Evolutionary conservation across 495 filamentous ascomycete genomes (phyloP), one percentile per base, ranked within the genome.

Genomic region (Penicillium mononematosum): DNA sequence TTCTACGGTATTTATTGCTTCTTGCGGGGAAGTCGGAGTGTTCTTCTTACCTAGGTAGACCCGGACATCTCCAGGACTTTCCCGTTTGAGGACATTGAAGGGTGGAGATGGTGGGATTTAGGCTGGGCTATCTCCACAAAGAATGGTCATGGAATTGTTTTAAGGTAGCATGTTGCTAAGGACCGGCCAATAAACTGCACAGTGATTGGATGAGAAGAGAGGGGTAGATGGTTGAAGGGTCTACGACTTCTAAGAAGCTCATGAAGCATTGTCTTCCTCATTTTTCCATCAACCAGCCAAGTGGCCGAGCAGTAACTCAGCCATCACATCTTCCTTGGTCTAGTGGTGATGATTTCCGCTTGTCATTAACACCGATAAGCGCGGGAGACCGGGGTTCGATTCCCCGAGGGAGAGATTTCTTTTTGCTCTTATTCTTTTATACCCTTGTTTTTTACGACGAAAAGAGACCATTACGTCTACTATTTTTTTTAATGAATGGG

Each of bases 311-410:
- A 52, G 65, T 65, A 68, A 68, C 66, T 68, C 63, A 42, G 25
- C 45, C 50, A 63, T 45, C n/a, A 24, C 34, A 57, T 69, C 66
- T 69, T 69, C 66, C 66, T 69, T 74, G 71, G 71, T 74, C 75
- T 76, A 79, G 75, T 77, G 76, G 76, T 78, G 66, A 79, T 79
- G 76, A 79, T 79, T 79, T 79, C 76, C 76, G 76, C 76, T 78
- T 79, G 76, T 79, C 76, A 79, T 66, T 67, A 63, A 65, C 4
- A 68, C 60, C 44, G 68, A 69, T 63, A 71, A 70, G 67, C 70
- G 76, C 75, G 75, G 73, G 75, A 79, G 75, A 78, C 75, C 76
- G 71, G 74, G 74, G 75, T 79, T 78, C 76, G 76, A 79, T 79
- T 79, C 76, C 76, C 76, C 71, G 76, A 70, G 64, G 66, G 70